Conservation (phyloP, 768 basidiomycete genomes). For the Termitomyces eurrhizus region DNA sequence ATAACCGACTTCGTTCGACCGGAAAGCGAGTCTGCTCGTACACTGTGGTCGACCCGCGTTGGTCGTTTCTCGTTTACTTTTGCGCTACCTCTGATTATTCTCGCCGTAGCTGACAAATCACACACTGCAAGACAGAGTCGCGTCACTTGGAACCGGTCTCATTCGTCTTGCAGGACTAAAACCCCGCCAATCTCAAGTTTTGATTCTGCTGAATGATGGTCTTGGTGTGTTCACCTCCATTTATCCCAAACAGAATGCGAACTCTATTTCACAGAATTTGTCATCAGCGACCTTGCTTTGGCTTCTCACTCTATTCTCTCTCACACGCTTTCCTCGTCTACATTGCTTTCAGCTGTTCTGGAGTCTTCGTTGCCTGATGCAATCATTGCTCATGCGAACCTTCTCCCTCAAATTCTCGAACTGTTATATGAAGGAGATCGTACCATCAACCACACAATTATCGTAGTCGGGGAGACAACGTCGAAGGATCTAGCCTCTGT, state of each 20-base stretch:
- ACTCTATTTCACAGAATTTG: conserved; percentile 49
- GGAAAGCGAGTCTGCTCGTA: conserved; percentile 63
- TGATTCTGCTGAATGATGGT: conserved; percentile 77
- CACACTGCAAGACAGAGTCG: conserved; percentile 64
- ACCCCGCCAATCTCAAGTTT: conserved; percentile 58
- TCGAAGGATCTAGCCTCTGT: conserved; percentile 41
- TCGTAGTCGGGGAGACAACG: conserved; percentile 69
- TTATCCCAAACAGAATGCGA: background rate
- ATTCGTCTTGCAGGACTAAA: conserved; percentile 50
- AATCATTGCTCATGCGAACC: conserved; percentile 65
- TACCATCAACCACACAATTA: conserved; percentile 47
- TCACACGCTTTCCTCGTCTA: conserved; percentile 56
- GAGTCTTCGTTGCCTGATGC: conserved; percentile 67
- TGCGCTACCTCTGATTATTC: conserved; percentile 1
- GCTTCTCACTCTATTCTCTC: conserved; percentile 67
- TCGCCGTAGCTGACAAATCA: conserved; percentile 64
- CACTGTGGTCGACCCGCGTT: conserved; percentile 79
- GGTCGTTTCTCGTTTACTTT: conserved; percentile 10
- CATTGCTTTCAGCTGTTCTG: conserved; percentile 59
- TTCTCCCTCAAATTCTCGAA: conserved; percentile 70
- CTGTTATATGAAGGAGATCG: conserved; percentile 59
- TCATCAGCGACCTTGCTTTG: conserved; percentile 77
- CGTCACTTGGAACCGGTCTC: conserved; percentile 72
- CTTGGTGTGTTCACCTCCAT: conserved; percentile 46
- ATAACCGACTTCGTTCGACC: conserved; percentile 63